These are phyloP conservation scores for Sporodiniella umbellata DNA, from an alignment of 371 early-diverging fungal species.

Conservation along the genomic window DNA sequence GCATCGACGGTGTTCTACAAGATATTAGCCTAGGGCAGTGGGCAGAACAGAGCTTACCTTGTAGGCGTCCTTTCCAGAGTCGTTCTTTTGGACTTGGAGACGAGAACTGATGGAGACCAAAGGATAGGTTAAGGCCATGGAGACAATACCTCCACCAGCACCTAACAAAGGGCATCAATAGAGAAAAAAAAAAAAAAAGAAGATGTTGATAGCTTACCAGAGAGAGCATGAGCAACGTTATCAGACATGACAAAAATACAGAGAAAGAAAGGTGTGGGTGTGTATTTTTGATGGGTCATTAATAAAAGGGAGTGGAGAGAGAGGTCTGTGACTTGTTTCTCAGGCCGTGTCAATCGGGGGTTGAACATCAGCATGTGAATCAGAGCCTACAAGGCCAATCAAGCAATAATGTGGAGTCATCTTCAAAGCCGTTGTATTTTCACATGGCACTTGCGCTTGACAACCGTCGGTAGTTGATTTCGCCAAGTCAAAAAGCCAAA, in stretches of 20 bases:
- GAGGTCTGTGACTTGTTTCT: neutral
- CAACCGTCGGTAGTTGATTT: neutral
- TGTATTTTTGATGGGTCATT: slow-evolving; percentile 21
- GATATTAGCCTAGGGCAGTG: no score
- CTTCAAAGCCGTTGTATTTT: neutral
- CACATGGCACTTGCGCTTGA: neutral
- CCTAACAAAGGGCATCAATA: slow-evolving; percentile 65
- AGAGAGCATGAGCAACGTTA: slow-evolving; percentile 90
- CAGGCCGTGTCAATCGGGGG: neutral
- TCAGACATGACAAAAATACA: slow-evolving; percentile 71
- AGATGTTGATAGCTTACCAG: slow-evolving; percentile 61
- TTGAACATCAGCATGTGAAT: slow-evolving; percentile 18
- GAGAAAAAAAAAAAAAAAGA: no score
- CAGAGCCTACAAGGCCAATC: slow-evolving; percentile 7
- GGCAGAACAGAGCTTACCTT: slow-evolving; percentile 37
- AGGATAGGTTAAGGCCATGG: slow-evolving; percentile 94
- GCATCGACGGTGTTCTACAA: slow-evolving; percentile 70
- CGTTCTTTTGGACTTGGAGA: slow-evolving; percentile 82
- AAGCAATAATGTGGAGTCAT: slow-evolving; percentile 16
- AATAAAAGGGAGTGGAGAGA: slow-evolving; percentile 3
- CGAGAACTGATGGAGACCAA: slow-evolving; percentile 89
- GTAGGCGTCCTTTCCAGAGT: slow-evolving; percentile 59
- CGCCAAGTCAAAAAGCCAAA: slow-evolving; percentile 22
- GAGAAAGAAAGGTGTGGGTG: slow-evolving; percentile 7
- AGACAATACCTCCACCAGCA: slow-evolving; percentile 94